These are phyloP conservation scores for Pichia membranifaciens DNA, from an alignment of 805 yeast species.

Conservation along the genomic window DNA sequence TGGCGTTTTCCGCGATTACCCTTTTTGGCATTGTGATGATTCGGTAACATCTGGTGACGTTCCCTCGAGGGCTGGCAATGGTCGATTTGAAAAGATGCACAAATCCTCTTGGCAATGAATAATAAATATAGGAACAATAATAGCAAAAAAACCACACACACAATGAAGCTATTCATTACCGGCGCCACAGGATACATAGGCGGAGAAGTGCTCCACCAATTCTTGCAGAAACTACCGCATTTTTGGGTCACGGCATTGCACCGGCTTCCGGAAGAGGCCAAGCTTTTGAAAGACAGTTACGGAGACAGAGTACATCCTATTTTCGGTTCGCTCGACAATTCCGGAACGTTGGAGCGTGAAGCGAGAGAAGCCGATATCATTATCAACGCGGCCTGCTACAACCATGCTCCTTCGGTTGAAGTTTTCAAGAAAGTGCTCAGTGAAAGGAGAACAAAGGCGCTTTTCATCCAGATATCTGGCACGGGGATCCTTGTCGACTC, in stretches of 20 bases:
- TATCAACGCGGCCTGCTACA: neutral
- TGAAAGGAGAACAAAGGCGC: neutral
- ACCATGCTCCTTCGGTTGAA: neutral
- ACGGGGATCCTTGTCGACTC: neutral
- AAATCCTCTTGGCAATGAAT: too few relatives aligned
- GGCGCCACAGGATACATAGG: constrained; percentile 4
- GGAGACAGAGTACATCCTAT: neutral
- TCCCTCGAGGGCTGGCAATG: too few relatives aligned
- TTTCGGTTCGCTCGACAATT: neutral
- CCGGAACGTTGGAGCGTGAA: neutral
- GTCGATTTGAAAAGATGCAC: too few relatives aligned
- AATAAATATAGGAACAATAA: too few relatives aligned
- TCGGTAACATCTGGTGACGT: too few relatives aligned
- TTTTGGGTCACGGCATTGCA: neutral
- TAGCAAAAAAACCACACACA: too few relatives aligned
- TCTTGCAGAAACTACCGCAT: neutral
- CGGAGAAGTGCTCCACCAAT: constrained; percentile 1
- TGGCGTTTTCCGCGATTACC: too few relatives aligned
- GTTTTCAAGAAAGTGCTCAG: neutral
- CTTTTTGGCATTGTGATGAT: too few relatives aligned
- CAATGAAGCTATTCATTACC: neutral
- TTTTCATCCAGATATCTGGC: constrained; percentile 1
- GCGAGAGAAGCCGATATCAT: neutral
- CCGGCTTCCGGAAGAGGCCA: neutral
- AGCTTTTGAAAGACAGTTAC: neutral